Base-by-base conservation (phyloP, 257 asterid species). In the Catharanthus roseus region DNA sequence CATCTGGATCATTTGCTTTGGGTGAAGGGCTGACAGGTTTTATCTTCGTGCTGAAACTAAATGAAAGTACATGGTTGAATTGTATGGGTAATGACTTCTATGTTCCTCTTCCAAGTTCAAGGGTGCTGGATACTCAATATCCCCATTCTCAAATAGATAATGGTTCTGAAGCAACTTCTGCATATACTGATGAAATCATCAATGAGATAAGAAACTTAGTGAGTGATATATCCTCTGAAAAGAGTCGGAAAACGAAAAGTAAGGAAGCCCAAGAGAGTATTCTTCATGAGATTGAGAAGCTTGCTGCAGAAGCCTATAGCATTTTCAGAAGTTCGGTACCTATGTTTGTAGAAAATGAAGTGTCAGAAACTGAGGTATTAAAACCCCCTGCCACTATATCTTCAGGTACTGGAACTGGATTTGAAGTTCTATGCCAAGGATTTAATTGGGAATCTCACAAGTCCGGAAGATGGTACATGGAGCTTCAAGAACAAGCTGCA, bases 241-340 rank as follows among this genome's bases (percentile, higher is more conserved):
- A 85, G 86, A 74, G 77, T 70, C 76, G 70, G 65, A 85, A 79
- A 75, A 79, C 95, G 34, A 84, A 88, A 84, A 83, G 77, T 77
- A 88, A 68, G 80, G 85, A 82, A 77, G 87, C 84, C 41, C 97
- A 86, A 75, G 96, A 91, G 73, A 80, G 62, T 87, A 91, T 95
- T 82, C 99, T 95, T 83, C 97, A 86, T 70, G 99, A 91, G 81
- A 95, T 95, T 39, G 99, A 91, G 90, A 95, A 95, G 88, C 96
- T 95, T 31, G 99, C 97, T 55, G 99, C 96, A 60, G 99, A 95
- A 83, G 99, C 99, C 70, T 95, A 95, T 65, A 79, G 97, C 77
- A 86, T 95, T 77, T 95, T 95, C 81, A 81, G 96, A 78, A 79
- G 83, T 77, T 81, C 88, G 47, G 72, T 79, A n/a, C 92, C 97